Base-by-base conservation (phyloP, 2,329 filamentous ascomycete species). In the Pyricularia pennisetigena region DNA sequence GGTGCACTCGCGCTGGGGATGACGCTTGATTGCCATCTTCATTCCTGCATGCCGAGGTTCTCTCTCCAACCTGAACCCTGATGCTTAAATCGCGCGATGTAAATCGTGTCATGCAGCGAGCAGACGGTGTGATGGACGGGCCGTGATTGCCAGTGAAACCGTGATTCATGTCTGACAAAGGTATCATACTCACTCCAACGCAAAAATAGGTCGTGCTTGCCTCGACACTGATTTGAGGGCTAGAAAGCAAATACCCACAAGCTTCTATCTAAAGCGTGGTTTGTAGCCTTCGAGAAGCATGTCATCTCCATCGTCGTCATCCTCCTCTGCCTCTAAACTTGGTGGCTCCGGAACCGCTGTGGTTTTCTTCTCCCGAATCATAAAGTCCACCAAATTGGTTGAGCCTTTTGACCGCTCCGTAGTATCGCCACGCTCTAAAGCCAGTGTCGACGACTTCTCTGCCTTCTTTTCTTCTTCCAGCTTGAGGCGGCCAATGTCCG, bases 1-100 rank as follows among this genome's bases (percentile, higher is more conserved):
- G 76, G 78, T 26, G 64, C 78, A 76, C 74, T 72, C 68, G 76
- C 75, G 79, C 79, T 76, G 82, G 84, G 82, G 89, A 92, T 86
- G 88, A 95, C 78, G 92, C 92, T 97, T 92, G 93, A 97, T 93
- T 88, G 93, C 93, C 93, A 97, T 70, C 62, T 41, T 30, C n/a
- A 68, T 65, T 63, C 54, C 57, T 23, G 20, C 29, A 26, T 29
- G 16, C 26, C 57, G 49, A 30, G 29, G 16, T 59, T 26, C 28
- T 24, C 16, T 3, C 28, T 8, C 20, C 2, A 23, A 59, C 14
- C 12, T 20, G 65, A 41, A 26, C 23, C 57, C 41, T 30, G 26
- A 62, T 54, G 32, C 35, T 66, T 23, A 28, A 61, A 14, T 14
- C 3, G n/a, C 9, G 24, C 24, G 24, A 61, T 61, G n/a, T 24